Evolutionary conservation across 2,329 filamentous ascomycete genomes (phyloP), one percentile per base, ranked within the genome.

Genomic region (Colletotrichum eleusines): DNA sequence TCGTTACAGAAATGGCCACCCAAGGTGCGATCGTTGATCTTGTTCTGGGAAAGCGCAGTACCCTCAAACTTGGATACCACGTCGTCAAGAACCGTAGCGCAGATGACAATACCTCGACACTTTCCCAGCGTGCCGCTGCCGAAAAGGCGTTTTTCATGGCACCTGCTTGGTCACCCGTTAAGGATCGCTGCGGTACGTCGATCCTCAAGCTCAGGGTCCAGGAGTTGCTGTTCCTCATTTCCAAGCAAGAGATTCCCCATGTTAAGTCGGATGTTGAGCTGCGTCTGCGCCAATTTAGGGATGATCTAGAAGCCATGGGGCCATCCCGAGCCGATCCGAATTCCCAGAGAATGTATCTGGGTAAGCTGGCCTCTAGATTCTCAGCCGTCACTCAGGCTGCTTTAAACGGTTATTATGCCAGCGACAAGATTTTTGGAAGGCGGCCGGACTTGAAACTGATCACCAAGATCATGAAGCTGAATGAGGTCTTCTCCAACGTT

Each of bases 51-150:
- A 83, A 81, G n/a, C 79, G 81, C 4, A 78, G 80, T 1, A 76
- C 81, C 1, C 76, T 87, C 0, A 80, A 79, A 2, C 79, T 88
- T 0, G 84, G 85, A 0, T 87, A 86, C 68, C 85, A 80, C 23
- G 75, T 87, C 0, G 82, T 88, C 60, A 82, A 83, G 63, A 87
- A 86, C 40, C 82, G 85, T 0, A 76, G 85, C 16, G 81, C 83
- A 0, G 84, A 86, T 20, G 83, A 86, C 11, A 73, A 58, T 0
- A 66, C 74, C 0, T 80, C 80, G 1, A 77, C 75, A 0, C 66
- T 82, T 0, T 69, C 76, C 0, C 69, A 81, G 1, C 80, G 83
- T 0, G 73, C 79, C 3, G 59, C 50, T 0, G 66, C 75, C 0
- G 84, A 86, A 71, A 75, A 63, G 1, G 63, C 51, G 0, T 84